phyloP scores from a whole-genome alignment of 2,329 filamentous ascomycete genomes.

The Geosmithia putterillii region DNA sequence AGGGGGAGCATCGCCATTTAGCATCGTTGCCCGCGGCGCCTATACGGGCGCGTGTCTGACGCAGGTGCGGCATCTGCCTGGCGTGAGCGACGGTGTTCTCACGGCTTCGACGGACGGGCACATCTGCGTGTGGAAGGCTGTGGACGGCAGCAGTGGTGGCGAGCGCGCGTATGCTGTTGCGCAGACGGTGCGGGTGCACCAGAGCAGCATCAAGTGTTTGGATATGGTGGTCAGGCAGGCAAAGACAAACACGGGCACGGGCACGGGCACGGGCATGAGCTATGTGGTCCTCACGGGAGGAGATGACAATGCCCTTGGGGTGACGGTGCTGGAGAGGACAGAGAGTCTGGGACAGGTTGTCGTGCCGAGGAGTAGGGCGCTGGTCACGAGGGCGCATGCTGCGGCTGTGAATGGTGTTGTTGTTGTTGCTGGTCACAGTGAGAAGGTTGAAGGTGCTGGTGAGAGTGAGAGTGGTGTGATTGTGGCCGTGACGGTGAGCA shows the following conservation, averaged over 20 bases:
- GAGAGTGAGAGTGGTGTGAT: conserved; percentile 7
- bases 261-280: too few species aligned
- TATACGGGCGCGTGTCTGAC: conserved; percentile 71
- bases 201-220: conserved; percentile 66
- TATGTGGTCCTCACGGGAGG: conserved; percentile 61
- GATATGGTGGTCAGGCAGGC: conserved; percentile 19
- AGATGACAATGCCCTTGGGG: conserved; percentile 72
- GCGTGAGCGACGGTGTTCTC: conserved; percentile 26
- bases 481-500: conserved; percentile 35
- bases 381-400: conserved; percentile 46
- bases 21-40: conserved; percentile 35
- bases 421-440: background rate
- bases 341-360: conserved; percentile 6
- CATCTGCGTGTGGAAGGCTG: conserved; percentile 28
- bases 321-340: conserved; percentile 24
- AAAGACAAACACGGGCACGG: conserved; percentile 2
- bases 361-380: conserved; percentile 8
- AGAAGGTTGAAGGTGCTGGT: conserved; percentile 7
- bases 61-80: conserved; percentile 37
- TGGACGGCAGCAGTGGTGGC: background rate
- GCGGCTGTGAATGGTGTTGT: conserved; percentile 53
- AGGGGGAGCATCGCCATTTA: too few species aligned
- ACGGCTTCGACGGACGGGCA: conserved; percentile 77
- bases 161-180: conserved; percentile 7
- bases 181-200: conserved; percentile 47